phyloP scores from a whole-genome alignment of 352 stramenopile species.

The Phytophthora megakarya region DNA sequence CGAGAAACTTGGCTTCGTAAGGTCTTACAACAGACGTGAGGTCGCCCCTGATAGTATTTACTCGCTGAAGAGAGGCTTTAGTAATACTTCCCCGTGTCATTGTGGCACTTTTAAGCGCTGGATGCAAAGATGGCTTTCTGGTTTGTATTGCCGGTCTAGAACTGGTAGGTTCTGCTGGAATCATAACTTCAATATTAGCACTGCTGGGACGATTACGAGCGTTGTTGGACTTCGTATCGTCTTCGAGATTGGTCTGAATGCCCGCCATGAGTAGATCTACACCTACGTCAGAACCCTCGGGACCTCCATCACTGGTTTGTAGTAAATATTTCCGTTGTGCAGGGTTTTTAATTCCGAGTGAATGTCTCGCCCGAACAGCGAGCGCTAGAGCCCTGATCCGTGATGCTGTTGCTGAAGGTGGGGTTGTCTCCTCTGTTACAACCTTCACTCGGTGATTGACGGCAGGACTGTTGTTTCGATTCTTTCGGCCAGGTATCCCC shows the following conservation, averaged over 20 bases:
- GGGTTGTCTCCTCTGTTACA: conserved; percentile 18
- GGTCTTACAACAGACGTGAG: conserved; percentile 27
- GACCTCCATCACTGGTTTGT: conserved; percentile 43
- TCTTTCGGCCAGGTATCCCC: conserved; percentile 15
- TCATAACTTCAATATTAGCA: not conserved
- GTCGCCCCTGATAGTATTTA: conserved; percentile 47
- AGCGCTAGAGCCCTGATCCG: conserved; percentile 53
- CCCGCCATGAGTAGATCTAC: conserved; percentile 39
- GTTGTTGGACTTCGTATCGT: conserved; percentile 22
- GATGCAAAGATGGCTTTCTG: not conserved
- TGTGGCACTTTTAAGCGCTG: conserved; percentile 16
- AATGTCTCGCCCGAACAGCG: conserved; percentile 58
- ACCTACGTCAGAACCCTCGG: conserved; percentile 44
- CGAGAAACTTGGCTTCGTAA: conserved; percentile 23
- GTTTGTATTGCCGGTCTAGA: not conserved
- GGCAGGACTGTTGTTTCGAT: conserved; percentile 9
- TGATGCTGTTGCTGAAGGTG: conserved; percentile 46
- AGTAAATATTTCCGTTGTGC: conserved; percentile 47
- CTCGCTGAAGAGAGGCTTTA: conserved; percentile 29
- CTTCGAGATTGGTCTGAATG: conserved; percentile 40
- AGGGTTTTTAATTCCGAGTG: conserved; percentile 42
- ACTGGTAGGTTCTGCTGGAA: not conserved
- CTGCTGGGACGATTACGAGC: conserved; percentile 7
- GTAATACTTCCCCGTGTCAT: conserved; percentile 17
- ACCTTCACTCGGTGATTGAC: conserved; percentile 6